Percentiles rank a stretch among this genome's conserved stretches.
Conservation (phyloP, 1,284 basidiomycete genomes). For the Coriolopsis trogii region DNA sequence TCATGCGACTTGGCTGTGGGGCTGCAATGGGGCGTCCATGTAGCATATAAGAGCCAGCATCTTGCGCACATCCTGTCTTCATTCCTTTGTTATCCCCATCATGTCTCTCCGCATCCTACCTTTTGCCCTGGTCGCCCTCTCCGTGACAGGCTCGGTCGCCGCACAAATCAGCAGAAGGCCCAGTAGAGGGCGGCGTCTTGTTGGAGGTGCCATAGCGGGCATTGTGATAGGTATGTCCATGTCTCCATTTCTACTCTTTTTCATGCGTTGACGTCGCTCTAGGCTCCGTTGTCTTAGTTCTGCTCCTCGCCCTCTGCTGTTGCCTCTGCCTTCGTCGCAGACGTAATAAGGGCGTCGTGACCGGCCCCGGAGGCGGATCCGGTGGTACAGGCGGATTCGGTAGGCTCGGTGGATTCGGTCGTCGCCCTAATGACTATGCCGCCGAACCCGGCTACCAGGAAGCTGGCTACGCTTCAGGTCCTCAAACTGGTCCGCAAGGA, state of each 20-base stretch:
- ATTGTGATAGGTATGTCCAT: conserved; percentile 21
- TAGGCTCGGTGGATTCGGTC: not conserved
- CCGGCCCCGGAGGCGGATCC: not conserved
- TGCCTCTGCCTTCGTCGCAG: conserved; percentile 13
- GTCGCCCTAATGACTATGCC: not conserved
- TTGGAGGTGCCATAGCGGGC: conserved; percentile 22
- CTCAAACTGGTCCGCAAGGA: not conserved
- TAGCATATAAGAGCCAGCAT: not conserved
- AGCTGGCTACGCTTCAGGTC: conserved; percentile 10
- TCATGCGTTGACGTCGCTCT: not conserved
- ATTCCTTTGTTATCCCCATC: not conserved
- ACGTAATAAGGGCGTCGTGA: not conserved
- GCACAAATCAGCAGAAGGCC: conserved; percentile 9
- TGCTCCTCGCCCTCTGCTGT: conserved; percentile 16
- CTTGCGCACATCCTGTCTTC: not conserved
- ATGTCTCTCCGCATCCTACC: conserved; percentile 7
- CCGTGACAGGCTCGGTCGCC: conserved; percentile 9
- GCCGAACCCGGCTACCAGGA: conserved; percentile 6
- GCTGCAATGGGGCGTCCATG: too few relatives aligned
- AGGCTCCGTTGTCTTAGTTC: conserved; percentile 9
- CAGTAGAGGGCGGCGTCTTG: conserved; percentile 1
- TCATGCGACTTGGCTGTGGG: too few relatives aligned
- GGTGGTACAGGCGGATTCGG: not conserved
- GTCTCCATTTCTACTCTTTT: not conserved
- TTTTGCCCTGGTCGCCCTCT: conserved; percentile 3